These are phyloP conservation scores for Zea luxurians DNA, from an alignment of 176 grass and related monocot species.

Conservation along the genomic window DNA sequence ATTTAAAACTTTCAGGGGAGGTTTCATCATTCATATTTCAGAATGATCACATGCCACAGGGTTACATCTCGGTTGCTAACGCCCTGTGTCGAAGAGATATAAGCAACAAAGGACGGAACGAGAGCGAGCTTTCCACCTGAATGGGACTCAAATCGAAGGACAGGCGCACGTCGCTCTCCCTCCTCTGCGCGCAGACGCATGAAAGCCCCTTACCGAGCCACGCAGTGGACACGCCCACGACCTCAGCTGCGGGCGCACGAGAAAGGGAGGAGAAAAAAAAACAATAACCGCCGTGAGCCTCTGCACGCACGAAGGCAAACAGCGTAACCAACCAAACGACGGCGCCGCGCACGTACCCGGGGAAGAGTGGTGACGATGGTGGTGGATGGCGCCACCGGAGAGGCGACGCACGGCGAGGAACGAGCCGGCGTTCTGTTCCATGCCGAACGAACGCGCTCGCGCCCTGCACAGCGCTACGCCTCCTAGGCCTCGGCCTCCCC, in stretches of 20 bases:
- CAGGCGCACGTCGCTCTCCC: constrained; percentile 75
- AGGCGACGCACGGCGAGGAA: constrained; percentile 70
- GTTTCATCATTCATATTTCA: neutral
- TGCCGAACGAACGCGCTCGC: constrained; percentile 16
- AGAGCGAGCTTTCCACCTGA: constrained; percentile 54
- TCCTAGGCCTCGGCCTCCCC: neutral
- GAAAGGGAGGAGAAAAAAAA: too few species aligned
- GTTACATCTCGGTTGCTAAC: neutral
- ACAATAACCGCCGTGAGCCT: neutral
- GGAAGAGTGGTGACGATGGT: constrained; percentile 48
- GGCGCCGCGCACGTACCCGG: constrained; percentile 36
- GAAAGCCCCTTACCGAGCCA: constrained; percentile 96
- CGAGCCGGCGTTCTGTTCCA: constrained; percentile 60
- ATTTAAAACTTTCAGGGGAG: neutral
- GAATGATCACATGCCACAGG: neutral
- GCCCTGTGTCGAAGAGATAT: neutral
- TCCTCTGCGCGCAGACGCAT: constrained; percentile 92
- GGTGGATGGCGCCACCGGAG: constrained; percentile 42
- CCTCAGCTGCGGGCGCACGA: constrained; percentile 50
- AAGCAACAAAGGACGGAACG: neutral
- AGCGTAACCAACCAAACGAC: neutral
- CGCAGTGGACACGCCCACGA: constrained; percentile 84
- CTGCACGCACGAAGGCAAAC: neutral
- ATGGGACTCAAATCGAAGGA: constrained; percentile 73
- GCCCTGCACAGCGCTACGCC: constrained; percentile 9